Conservation (phyloP, 768 basidiomycete species). For the Melanogaster broomeanus region DNA sequence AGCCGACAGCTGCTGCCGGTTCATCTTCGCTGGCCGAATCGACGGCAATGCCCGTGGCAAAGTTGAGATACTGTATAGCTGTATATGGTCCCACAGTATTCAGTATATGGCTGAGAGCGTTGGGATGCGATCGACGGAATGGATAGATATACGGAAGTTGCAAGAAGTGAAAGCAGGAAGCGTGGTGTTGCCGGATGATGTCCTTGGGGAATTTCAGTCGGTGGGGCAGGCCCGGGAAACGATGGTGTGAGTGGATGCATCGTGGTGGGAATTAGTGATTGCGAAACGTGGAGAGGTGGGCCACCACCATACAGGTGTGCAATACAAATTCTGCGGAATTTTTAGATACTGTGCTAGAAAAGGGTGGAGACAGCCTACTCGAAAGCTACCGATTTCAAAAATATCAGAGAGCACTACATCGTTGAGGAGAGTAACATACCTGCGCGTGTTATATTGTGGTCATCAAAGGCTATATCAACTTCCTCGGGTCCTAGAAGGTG, state of each 20-base stretch:
- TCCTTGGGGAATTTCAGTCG: constrained; percentile 41
- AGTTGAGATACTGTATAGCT: constrained; percentile 72
- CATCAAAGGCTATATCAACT: constrained; percentile 75
- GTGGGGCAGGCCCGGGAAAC: constrained; percentile 42
- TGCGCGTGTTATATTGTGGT: constrained; percentile 85
- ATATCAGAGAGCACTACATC: constrained; percentile 1
- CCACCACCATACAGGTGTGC: constrained; percentile 87
- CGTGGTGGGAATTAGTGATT: constrained; percentile 63
- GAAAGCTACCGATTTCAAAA: constrained; percentile 58
- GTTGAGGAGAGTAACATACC: constrained; percentile 49
- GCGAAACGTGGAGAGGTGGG: constrained; percentile 68
- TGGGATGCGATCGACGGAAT: constrained; percentile 76
- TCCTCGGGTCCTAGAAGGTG: constrained; percentile 43
- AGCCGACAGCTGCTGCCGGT: constrained; percentile 62
- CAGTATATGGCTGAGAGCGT: constrained; percentile 69
- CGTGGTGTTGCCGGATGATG: constrained; percentile 78
- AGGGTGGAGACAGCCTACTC: constrained; percentile 58
- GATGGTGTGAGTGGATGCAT: constrained; percentile 70
- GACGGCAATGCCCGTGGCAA: constrained; percentile 75
- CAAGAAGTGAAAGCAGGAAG: constrained; percentile 83
- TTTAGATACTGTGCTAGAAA: constrained; percentile 11
- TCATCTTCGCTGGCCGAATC: constrained; percentile 44
- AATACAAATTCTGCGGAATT: constrained; percentile 67
- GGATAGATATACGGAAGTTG: constrained; percentile 84
- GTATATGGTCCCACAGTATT: constrained; percentile 80